Conservation (phyloP, 148 eudicot species). For the Cornus controversa region DNA sequence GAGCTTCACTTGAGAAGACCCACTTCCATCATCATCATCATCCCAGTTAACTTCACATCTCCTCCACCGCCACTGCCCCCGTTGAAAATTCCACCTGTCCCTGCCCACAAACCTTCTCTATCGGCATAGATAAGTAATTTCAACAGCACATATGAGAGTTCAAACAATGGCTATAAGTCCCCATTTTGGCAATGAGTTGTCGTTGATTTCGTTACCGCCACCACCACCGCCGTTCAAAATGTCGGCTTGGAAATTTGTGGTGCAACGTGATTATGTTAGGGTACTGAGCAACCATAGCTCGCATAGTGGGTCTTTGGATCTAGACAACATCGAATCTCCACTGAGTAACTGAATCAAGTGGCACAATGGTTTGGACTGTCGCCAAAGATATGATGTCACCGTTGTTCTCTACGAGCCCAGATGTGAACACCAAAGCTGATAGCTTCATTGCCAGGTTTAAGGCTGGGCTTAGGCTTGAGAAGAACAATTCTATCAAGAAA, state of each 20-base stretch:
- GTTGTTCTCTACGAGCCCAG: constrained; percentile 78
- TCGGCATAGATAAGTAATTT: constrained; percentile 24
- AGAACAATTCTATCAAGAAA: constrained; percentile 57
- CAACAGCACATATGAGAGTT: constrained; percentile 18
- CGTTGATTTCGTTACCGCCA: constrained; percentile 54
- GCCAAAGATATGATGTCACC: constrained; percentile 25
- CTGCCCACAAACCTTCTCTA: constrained; percentile 15
- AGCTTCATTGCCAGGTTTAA: constrained; percentile 77
- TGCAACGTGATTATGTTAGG: constrained; percentile 63
- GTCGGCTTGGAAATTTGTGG: constrained; percentile 55
- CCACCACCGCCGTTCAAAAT: constrained; percentile 71
- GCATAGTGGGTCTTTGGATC: constrained; percentile 52
- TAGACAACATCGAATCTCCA: constrained; percentile 52
- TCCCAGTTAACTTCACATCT: too few relatives aligned
- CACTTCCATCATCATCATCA: too few relatives aligned
- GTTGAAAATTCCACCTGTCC: background rate
- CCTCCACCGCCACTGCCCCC: too few relatives aligned
- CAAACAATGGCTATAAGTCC: constrained; percentile 44
- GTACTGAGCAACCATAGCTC: constrained; percentile 55
- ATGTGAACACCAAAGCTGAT: constrained; percentile 87
- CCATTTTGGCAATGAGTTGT: constrained; percentile 49
- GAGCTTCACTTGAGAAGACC: too few relatives aligned
- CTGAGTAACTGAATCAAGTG: constrained; percentile 17
- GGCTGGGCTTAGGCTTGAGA: constrained; percentile 82
- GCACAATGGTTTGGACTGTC: background rate